A percentile compares a stretch with the other conserved stretches of the same genome.
Conservation (phyloP, 768 basidiomycete genomes). For the Boletus fagicola region DNA sequence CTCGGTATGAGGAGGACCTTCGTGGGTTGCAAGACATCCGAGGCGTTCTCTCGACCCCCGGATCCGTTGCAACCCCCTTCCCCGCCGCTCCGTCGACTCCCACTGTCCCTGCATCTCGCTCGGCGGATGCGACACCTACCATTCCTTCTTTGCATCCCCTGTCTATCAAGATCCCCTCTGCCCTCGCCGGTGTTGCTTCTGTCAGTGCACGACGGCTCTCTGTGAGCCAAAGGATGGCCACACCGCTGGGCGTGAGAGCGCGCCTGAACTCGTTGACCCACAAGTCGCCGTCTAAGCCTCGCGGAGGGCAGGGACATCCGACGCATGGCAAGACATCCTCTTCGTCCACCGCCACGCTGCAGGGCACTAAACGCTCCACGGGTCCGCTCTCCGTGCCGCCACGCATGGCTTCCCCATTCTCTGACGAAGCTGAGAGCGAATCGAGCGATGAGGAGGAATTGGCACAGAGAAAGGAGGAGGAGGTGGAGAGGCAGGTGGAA, state of each 20-base stretch:
- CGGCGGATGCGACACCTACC: slow-evolving; percentile 17
- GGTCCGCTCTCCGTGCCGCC: slow-evolving; percentile 29
- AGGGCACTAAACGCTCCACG: slow-evolving; percentile 39
- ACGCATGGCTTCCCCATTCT: slow-evolving; percentile 49
- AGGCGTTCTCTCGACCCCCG: slow-evolving; percentile 52
- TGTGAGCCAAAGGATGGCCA: slow-evolving; percentile 44
- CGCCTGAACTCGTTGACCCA: slow-evolving; percentile 67
- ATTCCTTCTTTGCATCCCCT: slow-evolving; percentile 15
- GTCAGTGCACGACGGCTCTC: slow-evolving; percentile 28
- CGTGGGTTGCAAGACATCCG: slow-evolving; percentile 72
- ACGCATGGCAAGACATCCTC: slow-evolving; percentile 50
- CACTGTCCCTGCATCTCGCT: slow-evolving; percentile 9
- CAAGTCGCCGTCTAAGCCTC: slow-evolving; percentile 42
- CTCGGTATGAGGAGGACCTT: slow-evolving; percentile 84
- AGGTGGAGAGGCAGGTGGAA: slow-evolving; percentile 63
- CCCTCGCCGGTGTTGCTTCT: slow-evolving; percentile 3
- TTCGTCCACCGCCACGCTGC: slow-evolving; percentile 72
- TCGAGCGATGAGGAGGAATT: slow-evolving; percentile 62
- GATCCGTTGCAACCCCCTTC: slow-evolving; percentile 32
- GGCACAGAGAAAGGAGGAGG: slow-evolving; percentile 58
- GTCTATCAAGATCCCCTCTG: slow-evolving; percentile 27
- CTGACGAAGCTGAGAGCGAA: slow-evolving; percentile 50
- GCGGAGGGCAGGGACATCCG: slow-evolving; percentile 8
- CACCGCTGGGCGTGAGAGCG: slow-evolving; percentile 66
- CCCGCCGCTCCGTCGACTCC: slow-evolving; percentile 16